Base-by-base conservation (phyloP, 2,329 filamentous ascomycete species). In the Colletotrichum godetiae region DNA sequence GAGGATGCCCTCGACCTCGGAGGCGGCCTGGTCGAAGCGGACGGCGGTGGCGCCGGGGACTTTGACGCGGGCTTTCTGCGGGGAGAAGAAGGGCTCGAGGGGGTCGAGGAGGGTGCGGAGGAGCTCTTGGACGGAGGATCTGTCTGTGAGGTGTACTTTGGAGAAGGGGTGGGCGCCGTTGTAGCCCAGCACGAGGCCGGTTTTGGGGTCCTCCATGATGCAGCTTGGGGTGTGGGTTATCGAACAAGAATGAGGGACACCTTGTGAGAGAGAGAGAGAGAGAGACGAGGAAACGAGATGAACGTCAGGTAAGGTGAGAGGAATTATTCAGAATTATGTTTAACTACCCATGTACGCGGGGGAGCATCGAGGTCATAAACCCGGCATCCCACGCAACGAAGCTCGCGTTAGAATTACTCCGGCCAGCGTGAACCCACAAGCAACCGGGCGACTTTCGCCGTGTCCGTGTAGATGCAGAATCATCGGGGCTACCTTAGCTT, bases 1-100 rank as follows among this genome's bases (percentile, higher is more conserved):
- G 57, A 91, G 92, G 78, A 92, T 92, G 29, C 93, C 93, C 82
- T 96, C 94, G 42, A 95, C 88, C 78, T 95, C 93, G 1, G 93
- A 93, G 10, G 92, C 93, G 1, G 91, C 89, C 80, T 94, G 92
- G 79, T 95, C 94, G 80, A 95, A 95, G 31, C 93, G 87, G 24
- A 94, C 94, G 22, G 92, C 93, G 0, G 93, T 94, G 15, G 88
- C 90, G 5, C 93, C 93, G 1, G 89, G 89, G 29, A 92, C 89
- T 78, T 90, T 91, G 59, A 95, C 88, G 59, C 93, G 87, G 12
- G 92, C 90, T 78, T 89, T 89, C 56, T 85, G 79, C 0, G 91
- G 90, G 1, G 93, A 95, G 82, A 94, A 94, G 81, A 93, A 93
- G 2, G 91, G 88, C 72, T 91, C 86, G 5, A 95, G 85, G 10